phyloP scores from a whole-genome alignment of 371 early-diverging fungal genomes.

The Mucor racemosus region DNA sequence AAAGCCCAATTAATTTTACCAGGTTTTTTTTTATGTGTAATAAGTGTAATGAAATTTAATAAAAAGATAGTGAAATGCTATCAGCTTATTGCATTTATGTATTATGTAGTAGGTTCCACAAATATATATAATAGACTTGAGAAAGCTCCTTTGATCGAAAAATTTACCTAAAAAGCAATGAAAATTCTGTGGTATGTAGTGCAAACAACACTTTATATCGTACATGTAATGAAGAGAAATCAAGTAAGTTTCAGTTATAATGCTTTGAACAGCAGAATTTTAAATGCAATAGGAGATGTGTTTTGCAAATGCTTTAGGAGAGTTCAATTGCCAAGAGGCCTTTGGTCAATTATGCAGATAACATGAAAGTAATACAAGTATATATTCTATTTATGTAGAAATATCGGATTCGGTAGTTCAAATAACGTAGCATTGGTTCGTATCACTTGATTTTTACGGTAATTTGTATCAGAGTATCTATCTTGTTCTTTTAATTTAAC shows the following conservation, averaged over 20 bases:
- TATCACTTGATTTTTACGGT: not conserved
- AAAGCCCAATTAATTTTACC: no score
- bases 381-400: not conserved
- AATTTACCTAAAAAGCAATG: not conserved
- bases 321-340: no score
- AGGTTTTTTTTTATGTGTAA: no score
- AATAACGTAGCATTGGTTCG: not conserved
- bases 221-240: not conserved
- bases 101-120: not conserved
- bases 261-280: no score
- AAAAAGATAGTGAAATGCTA: no score
- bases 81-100: no score
- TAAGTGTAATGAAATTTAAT: no score
- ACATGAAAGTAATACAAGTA: not conserved
- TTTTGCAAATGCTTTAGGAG: no score
- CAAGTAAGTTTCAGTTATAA: not conserved
- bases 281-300: no score
- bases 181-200: not conserved
- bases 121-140: not conserved
- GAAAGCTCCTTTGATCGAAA: not conserved
- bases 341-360: not conserved
- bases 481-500: not conserved
- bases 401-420: not conserved
- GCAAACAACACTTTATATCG: not conserved
- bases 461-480: not conserved